Evolutionary conservation across 495 filamentous ascomycete species (phyloP), one percentile per base, ranked within the genome.

Genomic region (Penicillium herquei): DNA sequence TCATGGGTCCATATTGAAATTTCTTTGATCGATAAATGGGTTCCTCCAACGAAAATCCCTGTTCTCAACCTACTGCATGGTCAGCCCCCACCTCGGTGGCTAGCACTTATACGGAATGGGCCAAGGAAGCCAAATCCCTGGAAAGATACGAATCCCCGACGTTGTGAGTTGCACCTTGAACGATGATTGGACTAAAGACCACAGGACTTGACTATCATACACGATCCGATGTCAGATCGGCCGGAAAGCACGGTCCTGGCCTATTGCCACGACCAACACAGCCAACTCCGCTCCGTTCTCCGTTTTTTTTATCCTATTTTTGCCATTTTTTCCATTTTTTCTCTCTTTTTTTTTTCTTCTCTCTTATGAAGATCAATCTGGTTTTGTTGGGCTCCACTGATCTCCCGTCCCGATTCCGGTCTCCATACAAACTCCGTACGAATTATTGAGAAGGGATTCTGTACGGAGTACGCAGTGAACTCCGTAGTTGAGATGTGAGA

Each of bases 381-480:
- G 21, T 49, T 54, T 33, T 39, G 39, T 49, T 26, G 42, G 42
- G 33, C 55, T 56, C 70, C 72, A 75, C 70, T 75, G 72, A 73
- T 75, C 72, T 71, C 54, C 70, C 68, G 56, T 65, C 51, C 72
- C 55, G 61, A 21, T 67, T 57, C 70, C 65, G 63, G 61, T 62
- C 58, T 50, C 43, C n/a, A 26, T n/a, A 12, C 35, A 3, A 21
- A 21, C 10, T 39, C 49, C 47, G 47, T 37, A 26, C 21, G 21
- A 26, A 26, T 26, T 26, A 26, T 26, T 26, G 21, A 4, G 21
- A 26, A 26, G 21, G 4, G 21, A 26, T 26, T 4, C 2, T 26
- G 21, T 26, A 26, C 21, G 21, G 21, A 26, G 21, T 26, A 26
- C 21, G 21, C 2, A 26, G 21, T 26, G 21, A 2, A 26, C 21